Evolutionary conservation across 306 rosid genomes (phyloP).

Genomic region (Cucurbita moschata): DNA sequence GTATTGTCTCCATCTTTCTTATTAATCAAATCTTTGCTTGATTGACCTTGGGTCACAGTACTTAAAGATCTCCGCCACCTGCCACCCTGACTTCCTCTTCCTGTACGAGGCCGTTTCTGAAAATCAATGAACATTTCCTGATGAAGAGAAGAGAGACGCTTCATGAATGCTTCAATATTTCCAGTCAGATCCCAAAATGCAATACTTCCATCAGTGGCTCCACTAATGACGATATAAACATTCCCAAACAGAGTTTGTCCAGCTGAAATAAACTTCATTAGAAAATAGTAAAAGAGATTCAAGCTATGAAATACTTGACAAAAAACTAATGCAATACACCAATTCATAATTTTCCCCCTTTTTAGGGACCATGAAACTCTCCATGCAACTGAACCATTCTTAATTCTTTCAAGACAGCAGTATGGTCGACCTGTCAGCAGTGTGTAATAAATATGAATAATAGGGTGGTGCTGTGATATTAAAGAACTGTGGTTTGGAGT

Average conservation of each 20-base stretch:
- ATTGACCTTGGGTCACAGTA: slow-evolving; percentile 29
- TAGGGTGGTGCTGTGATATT: not conserved
- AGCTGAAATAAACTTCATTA: slow-evolving; percentile 18
- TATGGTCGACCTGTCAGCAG: not conserved
- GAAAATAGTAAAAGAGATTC: slow-evolving; percentile 2
- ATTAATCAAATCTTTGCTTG: slow-evolving; percentile 6
- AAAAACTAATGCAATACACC: not conserved
- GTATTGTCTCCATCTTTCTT: slow-evolving; percentile 17
- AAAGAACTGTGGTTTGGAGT: not conserved
- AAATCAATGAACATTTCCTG: slow-evolving; percentile 45
- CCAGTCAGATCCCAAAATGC: slow-evolving; percentile 78
- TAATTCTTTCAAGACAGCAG: slow-evolving; percentile 4
- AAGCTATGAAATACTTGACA: not conserved
- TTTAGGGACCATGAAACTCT: not conserved
- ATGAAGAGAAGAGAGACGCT: slow-evolving; percentile 31
- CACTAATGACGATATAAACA: slow-evolving; percentile 58
- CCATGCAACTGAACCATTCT: not conserved
- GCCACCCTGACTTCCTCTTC: slow-evolving; percentile 99
- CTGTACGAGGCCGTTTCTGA: slow-evolving; percentile 84
- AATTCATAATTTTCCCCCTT: not conserved
- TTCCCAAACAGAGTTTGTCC: slow-evolving; percentile 26
- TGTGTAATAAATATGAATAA: not conserved
- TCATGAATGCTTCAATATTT: slow-evolving; percentile 60
- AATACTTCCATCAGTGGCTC: slow-evolving; percentile 92
- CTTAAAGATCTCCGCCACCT: slow-evolving; percentile 73